Evolutionary conservation across 768 basidiomycete species (phyloP), one percentile per base, ranked within the genome.

Genomic region (Suillus sp.): DNA sequence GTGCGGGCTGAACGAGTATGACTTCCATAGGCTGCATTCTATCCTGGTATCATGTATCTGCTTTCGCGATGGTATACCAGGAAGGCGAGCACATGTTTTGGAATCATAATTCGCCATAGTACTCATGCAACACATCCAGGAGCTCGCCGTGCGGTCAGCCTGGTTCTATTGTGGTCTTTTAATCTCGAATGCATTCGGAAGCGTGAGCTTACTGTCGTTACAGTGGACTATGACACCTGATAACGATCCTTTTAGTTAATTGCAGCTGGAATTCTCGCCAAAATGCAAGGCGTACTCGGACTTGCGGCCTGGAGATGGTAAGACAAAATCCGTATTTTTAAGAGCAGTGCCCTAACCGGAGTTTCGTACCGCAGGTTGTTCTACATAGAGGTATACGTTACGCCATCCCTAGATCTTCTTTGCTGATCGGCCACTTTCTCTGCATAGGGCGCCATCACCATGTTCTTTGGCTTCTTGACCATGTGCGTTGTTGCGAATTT

Each of bases 261-360:
- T 69, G 91, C 89, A 18, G 90, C 90, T n/a, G 90, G 88, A 13
- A 88, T 92, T 60, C 79, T 93, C 18, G 76, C 79, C 1, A 81
- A 79, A 48, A 88, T 92, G 89, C 83, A 92, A 64, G 89, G 88
- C 1, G 80, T 79, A 58, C 77, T 83, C 4, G 90, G 89, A 1
- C 86, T 89, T 47, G 71, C 85, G 34, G 89, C 87, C 11, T 92
- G 90, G 90, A 70, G 87, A 78, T 92, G 86, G 87, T 86, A 65
- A 64, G 78, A 38, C 25, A 10, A 6, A 62, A 14, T 22, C n/a
- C 22, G 11, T n/a, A 58, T 32, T 56, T 32, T 47, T 34, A n/a
- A 30, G 32, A 32, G 18, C 51, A 43, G 34, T 34, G n/a, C 48
- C 59, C 6, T 1, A 22, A 56, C 61, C 27, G 37, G 13, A 50